Conservation (phyloP, 345 rosid species). For the thale cress (Arabidopsis thaliana) region DNA sequence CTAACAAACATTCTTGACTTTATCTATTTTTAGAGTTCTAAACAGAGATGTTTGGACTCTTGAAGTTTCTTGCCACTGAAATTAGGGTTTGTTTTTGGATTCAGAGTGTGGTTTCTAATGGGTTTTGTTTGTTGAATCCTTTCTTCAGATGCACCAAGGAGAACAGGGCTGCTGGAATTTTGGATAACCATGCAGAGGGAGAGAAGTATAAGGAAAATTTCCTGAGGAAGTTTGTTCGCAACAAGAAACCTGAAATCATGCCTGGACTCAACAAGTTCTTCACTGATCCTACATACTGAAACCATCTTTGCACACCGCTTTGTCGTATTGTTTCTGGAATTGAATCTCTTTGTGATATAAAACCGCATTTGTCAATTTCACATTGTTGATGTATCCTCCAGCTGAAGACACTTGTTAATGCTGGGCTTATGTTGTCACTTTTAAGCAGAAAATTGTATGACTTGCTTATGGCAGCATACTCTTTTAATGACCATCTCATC, state of each 20-base stretch:
- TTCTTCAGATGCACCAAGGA: conserved; percentile 76
- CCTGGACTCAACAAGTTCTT: conserved; percentile 87
- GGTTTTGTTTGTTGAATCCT: neutral
- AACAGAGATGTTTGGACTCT: neutral
- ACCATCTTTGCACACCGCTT: neutral
- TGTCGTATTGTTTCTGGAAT: conserved; percentile 18
- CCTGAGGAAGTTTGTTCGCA: conserved; percentile 75
- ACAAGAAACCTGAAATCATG: conserved; percentile 85
- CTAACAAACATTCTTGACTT: too few relatives aligned
- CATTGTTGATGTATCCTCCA: conserved; percentile 34
- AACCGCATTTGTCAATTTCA: conserved; percentile 9
- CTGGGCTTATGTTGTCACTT: conserved; percentile 27
- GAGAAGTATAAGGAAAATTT: conserved; percentile 76
- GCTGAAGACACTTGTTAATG: conserved; percentile 3
- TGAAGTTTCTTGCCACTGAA: neutral
- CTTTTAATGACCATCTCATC: neutral
- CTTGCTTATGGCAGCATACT: conserved; percentile 13
- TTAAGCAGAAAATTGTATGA: conserved; percentile 15
- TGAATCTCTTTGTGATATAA: conserved; percentile 35
- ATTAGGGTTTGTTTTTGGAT: neutral
- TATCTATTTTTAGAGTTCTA: neutral
- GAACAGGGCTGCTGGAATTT: conserved; percentile 84
- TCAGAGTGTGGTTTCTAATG: neutral
- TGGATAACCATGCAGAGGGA: conserved; percentile 90
- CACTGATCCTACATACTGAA: conserved; percentile 66